Percentiles rank a stretch among this genome's conserved stretches.
Conservation (phyloP, 78 protist species). For the Acrasis kona region DNA sequence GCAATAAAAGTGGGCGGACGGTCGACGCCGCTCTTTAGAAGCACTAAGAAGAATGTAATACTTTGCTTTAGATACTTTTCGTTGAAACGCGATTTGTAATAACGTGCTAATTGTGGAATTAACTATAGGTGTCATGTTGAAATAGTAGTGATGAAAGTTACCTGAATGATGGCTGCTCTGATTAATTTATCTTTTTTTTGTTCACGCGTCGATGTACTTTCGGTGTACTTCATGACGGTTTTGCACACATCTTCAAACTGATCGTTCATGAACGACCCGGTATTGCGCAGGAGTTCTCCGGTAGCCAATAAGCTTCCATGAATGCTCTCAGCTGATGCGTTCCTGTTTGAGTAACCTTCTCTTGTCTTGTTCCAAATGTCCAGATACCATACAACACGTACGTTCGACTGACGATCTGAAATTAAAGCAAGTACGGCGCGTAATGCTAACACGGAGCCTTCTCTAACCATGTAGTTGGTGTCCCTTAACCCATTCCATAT, state of each 20-base stretch:
- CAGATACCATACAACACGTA: conserved; percentile 7
- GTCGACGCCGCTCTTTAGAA: not conserved
- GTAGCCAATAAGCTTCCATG: conserved; percentile 29
- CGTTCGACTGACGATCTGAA: conserved; percentile 9
- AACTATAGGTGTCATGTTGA: too few species aligned
- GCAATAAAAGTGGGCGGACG: not conserved
- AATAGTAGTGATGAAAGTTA: too few species aligned
- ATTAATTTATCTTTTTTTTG: not conserved
- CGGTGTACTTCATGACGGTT: not conserved
- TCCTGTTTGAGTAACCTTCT: conserved; percentile 9
- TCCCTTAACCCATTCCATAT: conserved; percentile 22
- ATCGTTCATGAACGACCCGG: not conserved
- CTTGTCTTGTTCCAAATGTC: conserved; percentile 6
- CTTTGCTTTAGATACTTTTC: not conserved
- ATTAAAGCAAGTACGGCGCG: not conserved
- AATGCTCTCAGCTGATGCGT: conserved; percentile 4
- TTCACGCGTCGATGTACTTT: not conserved
- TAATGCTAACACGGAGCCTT: not conserved
- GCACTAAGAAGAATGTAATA: not conserved
- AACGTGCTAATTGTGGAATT: conserved; percentile 1
- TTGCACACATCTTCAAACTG: conserved; percentile 7
- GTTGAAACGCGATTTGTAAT: not conserved
- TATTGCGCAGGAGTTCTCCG: conserved; percentile 13
- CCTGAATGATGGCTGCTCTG: not conserved
- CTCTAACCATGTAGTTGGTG: not conserved